Conservation (phyloP, 805 yeast species). For the Metschnikowia cerradonensis region DNA sequence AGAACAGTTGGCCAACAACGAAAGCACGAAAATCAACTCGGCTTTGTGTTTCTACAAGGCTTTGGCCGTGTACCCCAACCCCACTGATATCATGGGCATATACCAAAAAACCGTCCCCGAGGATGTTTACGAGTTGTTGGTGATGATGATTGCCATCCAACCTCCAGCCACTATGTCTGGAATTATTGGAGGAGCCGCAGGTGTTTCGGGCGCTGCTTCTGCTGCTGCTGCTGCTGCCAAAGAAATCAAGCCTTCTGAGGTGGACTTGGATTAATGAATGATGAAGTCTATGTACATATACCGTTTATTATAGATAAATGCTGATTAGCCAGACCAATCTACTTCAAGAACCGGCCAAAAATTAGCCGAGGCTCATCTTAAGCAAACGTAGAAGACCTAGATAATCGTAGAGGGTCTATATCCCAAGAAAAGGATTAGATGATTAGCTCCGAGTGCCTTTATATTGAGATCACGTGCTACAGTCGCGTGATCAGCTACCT, state of each 20-base stretch:
- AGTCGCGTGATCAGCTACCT: neutral
- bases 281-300: conserved; percentile 4
- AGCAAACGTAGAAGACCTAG: no score
- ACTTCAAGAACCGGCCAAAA: no score
- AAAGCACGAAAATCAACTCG: conserved; percentile 71
- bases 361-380: no score
- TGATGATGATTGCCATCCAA: conserved; percentile 83
- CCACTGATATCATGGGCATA: conserved; percentile 83
- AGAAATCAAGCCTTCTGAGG: conserved; percentile 16
- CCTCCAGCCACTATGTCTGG: conserved; percentile 81
- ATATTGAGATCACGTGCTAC: neutral
- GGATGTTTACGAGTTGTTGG: conserved; percentile 75
- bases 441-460: no score
- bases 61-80: conserved; percentile 87
- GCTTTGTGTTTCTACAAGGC: conserved; percentile 94
- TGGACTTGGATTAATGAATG: conserved; percentile 16
- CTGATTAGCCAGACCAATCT: neutral
- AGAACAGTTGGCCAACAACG: conserved; percentile 67
- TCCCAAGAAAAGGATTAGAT: no score
- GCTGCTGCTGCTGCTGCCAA: conserved; percentile 23
- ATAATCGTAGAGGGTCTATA: no score
- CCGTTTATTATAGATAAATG: conserved; percentile 1
- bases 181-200: conserved; percentile 45
- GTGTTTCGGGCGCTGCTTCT: conserved; percentile 23
- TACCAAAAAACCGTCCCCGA: conserved; percentile 87